These are phyloP conservation scores for Ceratorhiza oryzae-sativae DNA, from an alignment of 1,284 basidiomycete species.

Conservation along the genomic window DNA sequence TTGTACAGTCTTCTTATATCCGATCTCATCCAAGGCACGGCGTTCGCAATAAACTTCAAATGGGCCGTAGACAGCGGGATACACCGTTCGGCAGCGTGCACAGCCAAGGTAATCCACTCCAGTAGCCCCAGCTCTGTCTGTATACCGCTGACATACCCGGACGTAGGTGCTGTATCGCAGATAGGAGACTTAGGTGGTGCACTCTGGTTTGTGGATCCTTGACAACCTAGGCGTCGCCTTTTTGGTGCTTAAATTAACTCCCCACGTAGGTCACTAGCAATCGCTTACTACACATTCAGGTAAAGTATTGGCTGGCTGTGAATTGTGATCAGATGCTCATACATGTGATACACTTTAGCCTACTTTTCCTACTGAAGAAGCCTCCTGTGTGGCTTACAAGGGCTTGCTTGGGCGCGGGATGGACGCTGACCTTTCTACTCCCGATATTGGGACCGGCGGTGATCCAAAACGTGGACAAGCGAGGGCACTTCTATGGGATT, in stretches of 20 bases:
- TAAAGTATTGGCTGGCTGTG: background rate
- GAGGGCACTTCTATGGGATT: conserved; percentile 31
- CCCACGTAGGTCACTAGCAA: conserved; percentile 23
- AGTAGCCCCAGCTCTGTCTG: too few species aligned
- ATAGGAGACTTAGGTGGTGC: conserved; percentile 24
- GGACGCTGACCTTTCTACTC: conserved; percentile 15
- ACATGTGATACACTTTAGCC: background rate
- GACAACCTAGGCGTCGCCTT: background rate
- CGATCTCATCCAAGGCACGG: conserved; percentile 22
- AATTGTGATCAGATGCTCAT: background rate
- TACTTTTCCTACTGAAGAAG: conserved; percentile 17
- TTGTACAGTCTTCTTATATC: conserved; percentile 14
- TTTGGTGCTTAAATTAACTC: background rate
- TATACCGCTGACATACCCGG: background rate
- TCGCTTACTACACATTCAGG: conserved; percentile 8
- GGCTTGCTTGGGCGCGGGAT: background rate
- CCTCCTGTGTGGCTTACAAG: conserved; percentile 20
- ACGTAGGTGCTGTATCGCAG: conserved; percentile 16
- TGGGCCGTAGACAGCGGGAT: conserved; percentile 21
- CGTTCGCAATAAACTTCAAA: conserved; percentile 26
- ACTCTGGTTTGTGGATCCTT: conserved; percentile 8
- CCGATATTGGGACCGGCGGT: conserved; percentile 18
- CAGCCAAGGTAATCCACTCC: conserved; percentile 14
- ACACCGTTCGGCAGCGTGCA: conserved; percentile 10
- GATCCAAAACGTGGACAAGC: conserved; percentile 12